Evolutionary conservation across 441 rosid genomes (phyloP).

Genomic region (Raphanus hybrid): DNA sequence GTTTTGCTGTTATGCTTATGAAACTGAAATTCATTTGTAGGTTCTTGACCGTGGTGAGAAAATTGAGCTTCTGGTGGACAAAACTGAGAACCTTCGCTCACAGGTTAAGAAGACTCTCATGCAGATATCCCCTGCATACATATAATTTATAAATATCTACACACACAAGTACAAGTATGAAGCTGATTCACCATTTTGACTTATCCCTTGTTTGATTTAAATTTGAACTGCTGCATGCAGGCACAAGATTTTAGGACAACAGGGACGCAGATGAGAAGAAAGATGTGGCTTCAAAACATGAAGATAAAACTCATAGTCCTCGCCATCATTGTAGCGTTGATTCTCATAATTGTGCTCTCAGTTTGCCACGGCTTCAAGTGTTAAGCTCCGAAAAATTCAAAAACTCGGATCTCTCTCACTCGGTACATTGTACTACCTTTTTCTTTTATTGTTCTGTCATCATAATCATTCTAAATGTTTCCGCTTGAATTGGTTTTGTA

Average conservation of each 20-base stretch:
- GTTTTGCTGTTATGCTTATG: too few relatives aligned
- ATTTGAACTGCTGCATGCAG: conserved; percentile 45
- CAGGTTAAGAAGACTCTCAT: conserved; percentile 49
- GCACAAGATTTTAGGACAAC: conserved; percentile 93
- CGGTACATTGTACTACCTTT: neutral
- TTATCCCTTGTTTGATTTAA: conserved; percentile 7
- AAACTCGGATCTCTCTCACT: conserved; percentile 22
- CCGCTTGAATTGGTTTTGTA: conserved; percentile 37
- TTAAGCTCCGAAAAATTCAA: conserved; percentile 23
- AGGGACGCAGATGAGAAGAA: conserved; percentile 90
- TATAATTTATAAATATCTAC: too few relatives aligned
- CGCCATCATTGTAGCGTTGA: conserved; percentile 69
- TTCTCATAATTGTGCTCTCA: conserved; percentile 79
- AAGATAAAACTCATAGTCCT: conserved; percentile 92
- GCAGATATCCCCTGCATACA: too few relatives aligned
- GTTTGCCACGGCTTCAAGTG: conserved; percentile 91
- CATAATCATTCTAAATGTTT: conserved; percentile 28
- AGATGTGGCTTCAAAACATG: conserved; percentile 99
- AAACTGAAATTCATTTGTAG: conserved; percentile 44
- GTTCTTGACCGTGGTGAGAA: conserved; percentile 98
- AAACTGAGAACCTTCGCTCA: conserved; percentile 73
- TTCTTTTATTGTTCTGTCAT: conserved; percentile 26
- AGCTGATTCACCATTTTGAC: conserved; percentile 1
- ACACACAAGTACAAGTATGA: neutral
- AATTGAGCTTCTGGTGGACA: conserved; percentile 91